Evolutionary conservation across 1,284 basidiomycete species (phyloP).

Genomic region (Mixia osmundae): DNA sequence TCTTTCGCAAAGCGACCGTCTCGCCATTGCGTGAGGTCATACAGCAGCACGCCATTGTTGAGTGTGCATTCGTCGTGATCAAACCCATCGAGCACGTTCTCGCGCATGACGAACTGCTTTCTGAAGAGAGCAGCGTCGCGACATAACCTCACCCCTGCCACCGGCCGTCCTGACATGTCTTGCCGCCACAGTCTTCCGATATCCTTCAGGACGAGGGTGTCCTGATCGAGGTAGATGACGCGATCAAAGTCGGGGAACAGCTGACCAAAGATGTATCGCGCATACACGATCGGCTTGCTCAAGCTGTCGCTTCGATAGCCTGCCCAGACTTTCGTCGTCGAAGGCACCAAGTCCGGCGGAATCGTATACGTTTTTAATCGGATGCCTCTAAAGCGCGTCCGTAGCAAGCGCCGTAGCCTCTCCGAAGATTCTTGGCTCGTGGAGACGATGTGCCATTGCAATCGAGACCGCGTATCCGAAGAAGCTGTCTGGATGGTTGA

Average conservation of each 20-base stretch:
- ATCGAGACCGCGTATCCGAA: too few species aligned
- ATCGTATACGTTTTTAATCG: too few species aligned
- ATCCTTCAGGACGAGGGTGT: background rate
- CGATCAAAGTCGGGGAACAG: background rate
- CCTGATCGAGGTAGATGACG: slow-evolving; percentile 1
- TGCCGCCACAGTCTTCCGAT: background rate
- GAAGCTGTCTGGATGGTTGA: too few species aligned
- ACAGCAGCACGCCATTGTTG: background rate
- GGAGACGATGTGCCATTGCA: too few species aligned
- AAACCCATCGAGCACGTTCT: background rate
- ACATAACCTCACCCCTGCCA: background rate
- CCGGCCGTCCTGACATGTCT: background rate
- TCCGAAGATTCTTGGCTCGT: too few species aligned
- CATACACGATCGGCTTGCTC: background rate
- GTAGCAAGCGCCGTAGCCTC: too few species aligned
- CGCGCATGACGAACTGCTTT: background rate
- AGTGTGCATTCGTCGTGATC: background rate
- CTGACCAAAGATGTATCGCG: background rate
- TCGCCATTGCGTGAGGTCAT: background rate
- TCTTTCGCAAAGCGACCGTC: background rate
- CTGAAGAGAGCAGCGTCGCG: background rate
- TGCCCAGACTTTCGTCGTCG: background rate
- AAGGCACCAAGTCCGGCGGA: too few species aligned
- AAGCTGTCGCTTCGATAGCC: background rate
- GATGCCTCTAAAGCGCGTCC: too few species aligned